Conservation (phyloP, 1,284 basidiomycete genomes). For the Cerioporus squamosus region DNA sequence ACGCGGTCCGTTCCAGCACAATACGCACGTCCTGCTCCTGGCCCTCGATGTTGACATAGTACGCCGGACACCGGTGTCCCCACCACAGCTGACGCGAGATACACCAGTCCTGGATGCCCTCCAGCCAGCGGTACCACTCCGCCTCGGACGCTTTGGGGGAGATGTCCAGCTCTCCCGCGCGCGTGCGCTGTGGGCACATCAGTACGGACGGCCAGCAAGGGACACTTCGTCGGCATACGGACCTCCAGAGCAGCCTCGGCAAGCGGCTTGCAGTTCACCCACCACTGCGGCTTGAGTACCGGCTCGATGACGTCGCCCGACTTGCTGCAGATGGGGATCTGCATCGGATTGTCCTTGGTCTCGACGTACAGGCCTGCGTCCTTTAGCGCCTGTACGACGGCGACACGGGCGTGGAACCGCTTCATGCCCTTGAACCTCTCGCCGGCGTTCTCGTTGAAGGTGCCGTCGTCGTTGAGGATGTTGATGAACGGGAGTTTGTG, state of each 20-base stretch:
- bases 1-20: not conserved
- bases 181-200: slow-evolving; percentile 65
- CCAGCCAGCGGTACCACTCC: slow-evolving; percentile 98
- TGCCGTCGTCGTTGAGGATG: slow-evolving; percentile 97
- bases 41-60: slow-evolving; percentile 90
- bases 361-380: slow-evolving; percentile 89
- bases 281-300: slow-evolving; percentile 98
- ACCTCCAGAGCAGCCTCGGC: slow-evolving; percentile 91
- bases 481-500: slow-evolving; percentile 95
- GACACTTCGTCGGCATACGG: not conserved
- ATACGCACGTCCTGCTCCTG: slow-evolving; percentile 70
- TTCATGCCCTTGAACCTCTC: slow-evolving; percentile 89
- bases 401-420: slow-evolving; percentile 91
- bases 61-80: slow-evolving; percentile 97
- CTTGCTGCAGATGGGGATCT: slow-evolving; percentile 93
- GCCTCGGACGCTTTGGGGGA: slow-evolving; percentile 86
- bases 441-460: slow-evolving; percentile 92
- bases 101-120: slow-evolving; percentile 98
- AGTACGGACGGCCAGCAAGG: not conserved
- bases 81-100: slow-evolving; percentile 99
- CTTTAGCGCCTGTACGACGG: slow-evolving; percentile 86
- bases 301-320: slow-evolving; percentile 97
- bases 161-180: slow-evolving; percentile 85
- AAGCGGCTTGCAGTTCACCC: slow-evolving; percentile 93
- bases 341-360: slow-evolving; percentile 95